Percentiles rank a stretch among this genome's conserved stretches.
phyloP scores from a whole-genome alignment of 805 yeast genomes.

The Priceomyces castillae region DNA sequence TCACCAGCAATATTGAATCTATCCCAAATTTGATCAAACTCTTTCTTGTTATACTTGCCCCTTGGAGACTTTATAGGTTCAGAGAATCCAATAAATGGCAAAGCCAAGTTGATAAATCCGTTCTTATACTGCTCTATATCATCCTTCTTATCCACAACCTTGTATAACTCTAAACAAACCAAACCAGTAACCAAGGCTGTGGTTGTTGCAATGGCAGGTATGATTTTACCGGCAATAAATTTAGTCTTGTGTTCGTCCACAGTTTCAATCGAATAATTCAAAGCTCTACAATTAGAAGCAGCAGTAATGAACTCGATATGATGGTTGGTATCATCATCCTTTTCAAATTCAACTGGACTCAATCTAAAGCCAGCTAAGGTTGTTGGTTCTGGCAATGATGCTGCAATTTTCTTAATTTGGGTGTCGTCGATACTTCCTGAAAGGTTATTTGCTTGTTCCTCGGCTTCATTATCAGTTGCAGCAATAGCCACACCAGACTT shows the following conservation, averaged over 20 bases:
- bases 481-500: constrained; percentile 75
- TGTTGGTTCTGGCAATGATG: constrained; percentile 83
- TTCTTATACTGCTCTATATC: constrained; percentile 86
- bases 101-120: constrained; percentile 87
- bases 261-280: constrained; percentile 81
- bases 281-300: constrained; percentile 94
- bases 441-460: constrained; percentile 58
- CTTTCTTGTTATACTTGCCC: constrained; percentile 74
- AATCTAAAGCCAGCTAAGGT: constrained; percentile 85
- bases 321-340: constrained; percentile 95
- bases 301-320: constrained; percentile 96
- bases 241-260: constrained; percentile 90
- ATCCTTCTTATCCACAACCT: constrained; percentile 73
- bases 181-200: constrained; percentile 97
- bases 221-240: constrained; percentile 96
- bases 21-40: constrained; percentile 92
- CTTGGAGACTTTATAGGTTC: constrained; percentile 90
- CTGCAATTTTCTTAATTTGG: constrained; percentile 65
- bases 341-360: constrained; percentile 91
- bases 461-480: constrained; percentile 83
- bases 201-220: constrained; percentile 98
- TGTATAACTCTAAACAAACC: constrained; percentile 86
- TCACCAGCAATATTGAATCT: constrained; percentile 82
- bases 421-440: constrained; percentile 52
- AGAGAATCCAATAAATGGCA: constrained; percentile 95